A percentile compares a stretch with the other conserved stretches of the same genome.
Conservation (phyloP, 164 flowering plant genomes). For the Paratinospora sagittata region DNA sequence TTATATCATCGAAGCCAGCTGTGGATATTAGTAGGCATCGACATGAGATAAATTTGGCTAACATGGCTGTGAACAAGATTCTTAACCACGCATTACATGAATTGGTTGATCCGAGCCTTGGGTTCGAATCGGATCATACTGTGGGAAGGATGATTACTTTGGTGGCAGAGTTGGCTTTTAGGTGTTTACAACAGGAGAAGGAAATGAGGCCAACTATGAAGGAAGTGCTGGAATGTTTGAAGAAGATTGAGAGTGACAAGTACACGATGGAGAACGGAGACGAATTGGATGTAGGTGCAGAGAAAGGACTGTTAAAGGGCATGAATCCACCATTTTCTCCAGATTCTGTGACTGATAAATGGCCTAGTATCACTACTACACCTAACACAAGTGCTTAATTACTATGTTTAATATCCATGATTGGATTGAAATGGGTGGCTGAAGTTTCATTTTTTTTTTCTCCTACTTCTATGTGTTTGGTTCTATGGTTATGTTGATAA, state of each 20-base stretch:
- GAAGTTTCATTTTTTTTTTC: background rate
- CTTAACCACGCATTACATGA: slow-evolving; percentile 43
- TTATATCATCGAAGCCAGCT: slow-evolving; percentile 63
- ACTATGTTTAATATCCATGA: background rate
- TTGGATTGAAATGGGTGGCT: background rate
- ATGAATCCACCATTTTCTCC: slow-evolving; percentile 29
- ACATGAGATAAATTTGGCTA: slow-evolving; percentile 57
- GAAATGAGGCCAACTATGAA: slow-evolving; percentile 63
- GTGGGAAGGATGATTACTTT: slow-evolving; percentile 31
- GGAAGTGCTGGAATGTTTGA: slow-evolving; percentile 35
- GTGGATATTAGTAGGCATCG: slow-evolving; percentile 63
- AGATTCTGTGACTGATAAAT: slow-evolving; percentile 29
- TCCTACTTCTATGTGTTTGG: background rate
- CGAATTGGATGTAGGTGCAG: slow-evolving; percentile 26
- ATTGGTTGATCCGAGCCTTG: slow-evolving; percentile 50
- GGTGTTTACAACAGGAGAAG: slow-evolving; percentile 49
- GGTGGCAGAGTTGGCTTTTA: slow-evolving; percentile 70
- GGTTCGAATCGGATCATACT: slow-evolving; percentile 34
- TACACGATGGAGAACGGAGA: slow-evolving; percentile 20
- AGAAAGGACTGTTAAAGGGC: slow-evolving; percentile 33
- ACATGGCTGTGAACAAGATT: slow-evolving; percentile 55
- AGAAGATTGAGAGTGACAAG: slow-evolving; percentile 18
- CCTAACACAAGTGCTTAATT: slow-evolving; percentile 23
- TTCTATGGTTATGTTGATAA: background rate
- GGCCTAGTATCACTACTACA: slow-evolving; percentile 33